These are phyloP conservation scores for Caryopteris hybrid DNA, from an alignment of 305 asterid genomes.

Conservation along the genomic window DNA sequence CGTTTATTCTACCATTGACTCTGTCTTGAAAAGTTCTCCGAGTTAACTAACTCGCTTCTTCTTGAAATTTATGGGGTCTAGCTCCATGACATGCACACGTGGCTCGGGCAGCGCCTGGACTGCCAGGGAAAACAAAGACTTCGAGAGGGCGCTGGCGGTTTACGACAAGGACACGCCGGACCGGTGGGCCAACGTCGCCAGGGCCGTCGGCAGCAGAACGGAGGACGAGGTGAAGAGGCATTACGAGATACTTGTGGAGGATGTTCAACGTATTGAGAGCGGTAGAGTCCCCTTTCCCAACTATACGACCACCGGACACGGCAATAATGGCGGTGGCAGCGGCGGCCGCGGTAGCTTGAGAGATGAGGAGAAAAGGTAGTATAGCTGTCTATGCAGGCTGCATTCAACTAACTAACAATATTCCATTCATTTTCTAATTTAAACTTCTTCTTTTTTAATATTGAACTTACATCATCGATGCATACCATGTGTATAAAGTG, in stretches of 20 bases:
- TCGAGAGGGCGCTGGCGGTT: conserved; percentile 68
- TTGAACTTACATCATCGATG: too few species aligned
- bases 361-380: conserved; percentile 13
- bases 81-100: conserved; percentile 26
- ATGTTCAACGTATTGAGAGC: conserved; percentile 48
- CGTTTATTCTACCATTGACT: too few species aligned
- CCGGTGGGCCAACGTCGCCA: conserved; percentile 72
- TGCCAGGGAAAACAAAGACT: conserved; percentile 56
- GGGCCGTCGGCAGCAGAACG: conserved; percentile 54
- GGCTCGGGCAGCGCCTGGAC: conserved; percentile 47
- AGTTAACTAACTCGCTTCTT: too few species aligned
- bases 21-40: too few species aligned
- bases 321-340: not conserved
- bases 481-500: too few species aligned
- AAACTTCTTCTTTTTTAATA: too few species aligned
- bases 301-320: conserved; percentile 29
- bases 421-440: too few species aligned
- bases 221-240: conserved; percentile 66
- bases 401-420: not conserved
- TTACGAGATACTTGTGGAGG: conserved; percentile 53
- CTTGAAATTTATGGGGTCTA: conserved; percentile 33
- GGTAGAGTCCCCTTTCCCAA: conserved; percentile 60
- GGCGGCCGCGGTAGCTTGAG: not conserved
- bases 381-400: not conserved
- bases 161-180: conserved; percentile 65